Evolutionary conservation across 2,329 filamentous ascomycete species (phyloP).

Genomic region (Aspergillus jensenii): DNA sequence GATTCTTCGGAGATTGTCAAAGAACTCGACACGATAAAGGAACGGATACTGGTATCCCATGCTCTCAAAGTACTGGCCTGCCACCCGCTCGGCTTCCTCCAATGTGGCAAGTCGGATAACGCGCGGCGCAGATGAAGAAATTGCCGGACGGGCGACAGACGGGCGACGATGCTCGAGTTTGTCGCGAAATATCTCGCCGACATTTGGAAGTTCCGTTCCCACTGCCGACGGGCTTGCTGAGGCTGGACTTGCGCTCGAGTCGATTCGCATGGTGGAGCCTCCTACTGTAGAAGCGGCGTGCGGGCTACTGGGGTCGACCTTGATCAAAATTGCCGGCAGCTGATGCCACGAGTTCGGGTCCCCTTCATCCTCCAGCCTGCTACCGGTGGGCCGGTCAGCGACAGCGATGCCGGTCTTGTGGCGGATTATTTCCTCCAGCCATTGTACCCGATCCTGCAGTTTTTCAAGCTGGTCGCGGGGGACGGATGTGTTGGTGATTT

Average conservation of each 20-base stretch:
- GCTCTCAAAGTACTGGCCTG: slow-evolving; percentile 38
- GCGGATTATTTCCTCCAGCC: slow-evolving; percentile 38
- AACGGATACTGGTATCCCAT: slow-evolving; percentile 42
- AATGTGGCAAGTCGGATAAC: slow-evolving; percentile 35
- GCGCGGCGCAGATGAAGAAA: slow-evolving; percentile 30
- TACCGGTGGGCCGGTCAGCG: slow-evolving; percentile 33
- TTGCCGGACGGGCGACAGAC: slow-evolving; percentile 31
- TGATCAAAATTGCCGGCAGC: slow-evolving; percentile 38
- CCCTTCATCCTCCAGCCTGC: slow-evolving; percentile 32
- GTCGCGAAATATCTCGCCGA: slow-evolving; percentile 42
- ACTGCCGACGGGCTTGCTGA: slow-evolving; percentile 20
- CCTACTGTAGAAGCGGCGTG: slow-evolving; percentile 20
- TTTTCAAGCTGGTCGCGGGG: slow-evolving; percentile 41
- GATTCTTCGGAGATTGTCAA: slow-evolving; percentile 33
- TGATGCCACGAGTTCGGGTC: slow-evolving; percentile 41
- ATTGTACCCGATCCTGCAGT: slow-evolving; percentile 40
- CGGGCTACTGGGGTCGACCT: slow-evolving; percentile 30
- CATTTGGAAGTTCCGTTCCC: slow-evolving; percentile 36
- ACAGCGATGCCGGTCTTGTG: slow-evolving; percentile 36
- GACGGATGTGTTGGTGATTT: slow-evolving; percentile 37
- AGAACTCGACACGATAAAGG: slow-evolving; percentile 35
- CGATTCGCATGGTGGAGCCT: slow-evolving; percentile 4
- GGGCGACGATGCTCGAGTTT: slow-evolving; percentile 38
- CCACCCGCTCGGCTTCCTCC: slow-evolving; percentile 35
- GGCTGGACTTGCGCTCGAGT: slow-evolving; percentile 10